These are phyloP conservation scores for Madurella mycetomatis DNA, from an alignment of 2,329 filamentous ascomycete genomes.

Conservation along the genomic window DNA sequence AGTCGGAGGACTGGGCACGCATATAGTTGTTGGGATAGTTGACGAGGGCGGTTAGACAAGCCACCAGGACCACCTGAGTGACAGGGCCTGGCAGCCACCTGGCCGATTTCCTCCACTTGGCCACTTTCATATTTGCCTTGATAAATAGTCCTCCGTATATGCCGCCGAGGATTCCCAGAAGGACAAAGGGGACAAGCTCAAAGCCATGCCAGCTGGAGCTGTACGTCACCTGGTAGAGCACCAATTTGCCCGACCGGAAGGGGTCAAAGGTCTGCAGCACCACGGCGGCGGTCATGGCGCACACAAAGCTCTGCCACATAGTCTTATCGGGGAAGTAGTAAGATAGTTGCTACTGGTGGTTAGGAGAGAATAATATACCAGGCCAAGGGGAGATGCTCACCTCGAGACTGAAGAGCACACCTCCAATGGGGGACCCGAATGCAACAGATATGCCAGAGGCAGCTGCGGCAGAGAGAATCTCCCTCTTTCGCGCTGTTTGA, in stretches of 20 bases:
- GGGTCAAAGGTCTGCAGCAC: slow-evolving; percentile 90
- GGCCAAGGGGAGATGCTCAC: slow-evolving; percentile 35
- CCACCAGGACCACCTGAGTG: slow-evolving; percentile 72
- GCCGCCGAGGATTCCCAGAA: slow-evolving; percentile 86
- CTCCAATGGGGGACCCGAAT: slow-evolving; percentile 89
- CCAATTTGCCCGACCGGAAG: slow-evolving; percentile 90
- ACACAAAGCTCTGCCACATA: slow-evolving; percentile 99
- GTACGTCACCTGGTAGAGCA: slow-evolving; percentile 93
- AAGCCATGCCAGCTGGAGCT: slow-evolving; percentile 90
- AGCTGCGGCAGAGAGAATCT: slow-evolving; percentile 87
- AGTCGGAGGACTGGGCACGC: slow-evolving; percentile 84
- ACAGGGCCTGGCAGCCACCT: slow-evolving; percentile 68
- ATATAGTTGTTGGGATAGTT: slow-evolving; percentile 97
- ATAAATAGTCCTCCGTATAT: slow-evolving; percentile 94
- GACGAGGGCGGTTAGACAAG: slow-evolving; percentile 77
- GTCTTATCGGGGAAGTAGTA: slow-evolving; percentile 99
- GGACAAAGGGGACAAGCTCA: slow-evolving; percentile 80
- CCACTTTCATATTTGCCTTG: slow-evolving; percentile 84
- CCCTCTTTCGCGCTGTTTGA: slow-evolving; percentile 73
- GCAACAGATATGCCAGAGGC: slow-evolving; percentile 91
- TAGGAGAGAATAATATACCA: neutral
- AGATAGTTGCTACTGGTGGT: slow-evolving; percentile 65
- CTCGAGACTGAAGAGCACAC: slow-evolving; percentile 93
- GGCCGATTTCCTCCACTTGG: slow-evolving; percentile 68
- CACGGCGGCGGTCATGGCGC: slow-evolving; percentile 96